A percentile compares a stretch with the other conserved stretches of the same genome.
phyloP scores from a whole-genome alignment of 2,329 filamentous ascomycete genomes.

The Penicillium sp. region DNA sequence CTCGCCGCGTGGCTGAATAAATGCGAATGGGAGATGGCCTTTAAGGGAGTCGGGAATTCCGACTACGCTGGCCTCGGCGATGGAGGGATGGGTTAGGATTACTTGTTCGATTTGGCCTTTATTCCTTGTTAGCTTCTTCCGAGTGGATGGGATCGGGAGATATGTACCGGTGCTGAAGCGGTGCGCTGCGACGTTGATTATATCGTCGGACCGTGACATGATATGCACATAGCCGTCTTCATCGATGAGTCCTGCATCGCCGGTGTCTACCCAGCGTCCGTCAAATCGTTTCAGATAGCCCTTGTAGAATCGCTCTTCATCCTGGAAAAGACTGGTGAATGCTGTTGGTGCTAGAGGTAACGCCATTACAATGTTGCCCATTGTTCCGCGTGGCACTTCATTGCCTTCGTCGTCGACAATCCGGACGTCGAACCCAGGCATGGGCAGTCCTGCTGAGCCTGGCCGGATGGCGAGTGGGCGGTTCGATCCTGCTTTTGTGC shows the following conservation, averaged over 20 bases:
- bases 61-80: conserved; percentile 82
- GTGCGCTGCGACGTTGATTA: conserved; percentile 94
- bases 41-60: conserved; percentile 81
- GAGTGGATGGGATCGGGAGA: neutral
- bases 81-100: conserved; percentile 69
- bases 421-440: conserved; percentile 85
- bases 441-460: conserved; percentile 81
- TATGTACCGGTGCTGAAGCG: conserved; percentile 73
- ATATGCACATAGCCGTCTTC: conserved; percentile 61
- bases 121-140: neutral
- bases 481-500: conserved; percentile 17
- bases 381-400: conserved; percentile 64
- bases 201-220: conserved; percentile 68
- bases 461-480: conserved; percentile 63
- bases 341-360: conserved; percentile 79
- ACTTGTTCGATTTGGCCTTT: conserved; percentile 83
- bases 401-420: conserved; percentile 75
- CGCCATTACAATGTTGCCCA: conserved; percentile 87
- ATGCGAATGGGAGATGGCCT: conserved; percentile 86
- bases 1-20: conserved; percentile 62
- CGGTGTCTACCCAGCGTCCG: conserved; percentile 83
- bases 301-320: conserved; percentile 78
- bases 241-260: conserved; percentile 84
- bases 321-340: conserved; percentile 79
- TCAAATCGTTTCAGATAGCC: conserved; percentile 78